Evolutionary conservation across 106 monocot genomes (phyloP).

Genomic region (Narthecium ossifragum): DNA sequence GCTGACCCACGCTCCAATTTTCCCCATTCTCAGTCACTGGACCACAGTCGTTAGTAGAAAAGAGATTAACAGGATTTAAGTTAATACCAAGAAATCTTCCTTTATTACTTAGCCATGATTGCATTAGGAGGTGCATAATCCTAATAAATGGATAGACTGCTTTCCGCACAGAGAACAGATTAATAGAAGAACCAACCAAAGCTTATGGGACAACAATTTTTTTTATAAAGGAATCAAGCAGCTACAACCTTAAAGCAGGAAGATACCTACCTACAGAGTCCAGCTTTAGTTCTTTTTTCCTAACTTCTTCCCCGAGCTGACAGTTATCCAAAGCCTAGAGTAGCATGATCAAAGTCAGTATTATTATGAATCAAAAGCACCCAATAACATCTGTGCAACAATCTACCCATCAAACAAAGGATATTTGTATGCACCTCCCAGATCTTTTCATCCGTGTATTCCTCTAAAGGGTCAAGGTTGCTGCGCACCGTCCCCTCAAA

Average conservation of each 20-base stretch:
- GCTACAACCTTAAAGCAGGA: not conserved
- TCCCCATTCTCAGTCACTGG: conserved; percentile 83
- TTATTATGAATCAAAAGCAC: not conserved
- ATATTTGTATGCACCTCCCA: conserved; percentile 56
- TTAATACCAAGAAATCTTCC: too few relatives aligned
- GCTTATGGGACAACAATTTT: too few relatives aligned
- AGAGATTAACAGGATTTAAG: too few relatives aligned
- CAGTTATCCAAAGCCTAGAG: conserved; percentile 63
- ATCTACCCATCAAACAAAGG: not conserved
- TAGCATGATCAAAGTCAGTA: not conserved
- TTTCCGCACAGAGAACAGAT: too few relatives aligned
- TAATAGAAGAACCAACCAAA: too few relatives aligned
- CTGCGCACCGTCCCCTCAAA: conserved; percentile 79
- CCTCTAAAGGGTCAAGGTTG: conserved; percentile 82
- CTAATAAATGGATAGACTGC: not conserved
- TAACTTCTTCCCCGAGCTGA: conserved; percentile 79
- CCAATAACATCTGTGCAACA: too few relatives aligned
- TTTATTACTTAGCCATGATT: not conserved
- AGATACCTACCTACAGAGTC: conserved; percentile 47
- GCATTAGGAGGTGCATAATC: not conserved
- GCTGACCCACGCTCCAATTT: conserved; percentile 93
- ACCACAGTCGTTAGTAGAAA: not conserved
- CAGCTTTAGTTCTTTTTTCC: conserved; percentile 67
- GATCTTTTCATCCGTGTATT: conserved; percentile 72
- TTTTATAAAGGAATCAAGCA: too few relatives aligned